Conservation (phyloP, 2,329 filamentous ascomycete genomes). For the Periconia sp. region DNA sequence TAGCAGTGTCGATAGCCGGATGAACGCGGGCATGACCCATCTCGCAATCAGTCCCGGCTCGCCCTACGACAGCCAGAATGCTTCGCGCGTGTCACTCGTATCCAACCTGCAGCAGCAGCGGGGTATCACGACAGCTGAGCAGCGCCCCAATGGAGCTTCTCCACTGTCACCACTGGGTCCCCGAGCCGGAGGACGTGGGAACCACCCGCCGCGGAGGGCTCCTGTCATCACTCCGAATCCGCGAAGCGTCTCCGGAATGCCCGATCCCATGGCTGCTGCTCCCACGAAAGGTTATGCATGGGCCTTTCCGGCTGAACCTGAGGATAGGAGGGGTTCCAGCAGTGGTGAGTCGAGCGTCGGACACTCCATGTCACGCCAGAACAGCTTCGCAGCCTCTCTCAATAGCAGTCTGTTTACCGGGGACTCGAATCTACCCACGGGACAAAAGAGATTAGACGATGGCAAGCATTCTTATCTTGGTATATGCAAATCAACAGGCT, state of each 20-base stretch:
- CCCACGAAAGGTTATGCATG: conserved; percentile 83
- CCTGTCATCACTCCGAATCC: conserved; percentile 75
- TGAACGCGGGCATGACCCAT: conserved; percentile 74
- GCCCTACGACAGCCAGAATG: conserved; percentile 78
- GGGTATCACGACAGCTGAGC: conserved; percentile 44
- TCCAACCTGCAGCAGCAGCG: conserved; percentile 71
- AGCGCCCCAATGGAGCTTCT: conserved; percentile 51
- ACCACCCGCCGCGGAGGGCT: conserved; percentile 62
- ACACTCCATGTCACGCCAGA: conserved; percentile 69
- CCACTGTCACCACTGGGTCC: conserved; percentile 53
- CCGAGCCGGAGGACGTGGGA: conserved; percentile 40
- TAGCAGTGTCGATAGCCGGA: conserved; percentile 80
- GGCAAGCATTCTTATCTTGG: conserved; percentile 40
- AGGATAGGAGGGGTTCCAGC: conserved; percentile 55
- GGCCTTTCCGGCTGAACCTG: conserved; percentile 77
- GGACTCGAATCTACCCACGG: conserved; percentile 73
- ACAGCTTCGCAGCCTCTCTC: conserved; percentile 77
- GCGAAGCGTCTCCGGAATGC: conserved; percentile 67
- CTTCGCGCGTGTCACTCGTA: conserved; percentile 76
- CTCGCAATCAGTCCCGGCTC: conserved; percentile 71
- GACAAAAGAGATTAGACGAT: conserved; percentile 76
- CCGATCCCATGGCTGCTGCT: conserved; percentile 70
- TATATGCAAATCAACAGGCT: conserved; percentile 16
- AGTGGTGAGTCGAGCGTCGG: conserved; percentile 56
- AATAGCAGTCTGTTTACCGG: conserved; percentile 80